Evolutionary conservation across 1,284 basidiomycete species (phyloP).

Genomic region (Rhodofomes roseus): DNA sequence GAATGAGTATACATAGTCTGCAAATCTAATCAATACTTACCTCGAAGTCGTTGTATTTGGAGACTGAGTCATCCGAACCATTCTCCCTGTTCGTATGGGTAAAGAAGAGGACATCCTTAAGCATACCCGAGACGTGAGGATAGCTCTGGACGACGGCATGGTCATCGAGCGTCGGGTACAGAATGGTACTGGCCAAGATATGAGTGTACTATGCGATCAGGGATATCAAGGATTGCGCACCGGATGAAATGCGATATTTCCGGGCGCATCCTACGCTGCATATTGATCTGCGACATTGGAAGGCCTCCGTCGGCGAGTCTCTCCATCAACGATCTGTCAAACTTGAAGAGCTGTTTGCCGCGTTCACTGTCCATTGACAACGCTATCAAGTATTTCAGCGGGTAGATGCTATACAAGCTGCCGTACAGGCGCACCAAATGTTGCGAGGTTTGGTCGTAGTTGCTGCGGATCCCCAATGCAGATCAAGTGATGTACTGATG

Average conservation of each 20-base stretch:
- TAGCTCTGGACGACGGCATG: constrained; percentile 47
- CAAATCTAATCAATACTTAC: constrained; percentile 28
- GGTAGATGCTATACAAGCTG: not conserved
- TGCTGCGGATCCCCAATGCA: constrained; percentile 42
- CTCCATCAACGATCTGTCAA: constrained; percentile 48
- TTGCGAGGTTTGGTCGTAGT: constrained; percentile 62
- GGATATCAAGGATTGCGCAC: constrained; percentile 11
- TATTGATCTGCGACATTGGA: constrained; percentile 38
- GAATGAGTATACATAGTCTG: not conserved
- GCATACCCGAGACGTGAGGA: constrained; percentile 52
- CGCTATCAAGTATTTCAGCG: constrained; percentile 18
- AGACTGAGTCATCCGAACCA: constrained; percentile 52
- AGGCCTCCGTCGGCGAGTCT: constrained; percentile 35
- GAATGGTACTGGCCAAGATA: constrained; percentile 38
- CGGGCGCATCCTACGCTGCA: constrained; percentile 43
- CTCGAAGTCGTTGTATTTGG: constrained; percentile 66
- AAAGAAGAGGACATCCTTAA: constrained; percentile 57
- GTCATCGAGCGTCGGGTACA: constrained; percentile 59
- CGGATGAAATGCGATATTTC: constrained; percentile 39
- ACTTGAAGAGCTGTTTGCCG: constrained; percentile 35
- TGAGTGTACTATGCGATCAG: not conserved
- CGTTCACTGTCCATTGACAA: constrained; percentile 37
- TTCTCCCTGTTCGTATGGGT: constrained; percentile 53
- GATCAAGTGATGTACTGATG: constrained; percentile 21
- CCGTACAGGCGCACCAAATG: constrained; percentile 44